phyloP scores from a whole-genome alignment of 331 rosid genomes.

The Malus hybrid region DNA sequence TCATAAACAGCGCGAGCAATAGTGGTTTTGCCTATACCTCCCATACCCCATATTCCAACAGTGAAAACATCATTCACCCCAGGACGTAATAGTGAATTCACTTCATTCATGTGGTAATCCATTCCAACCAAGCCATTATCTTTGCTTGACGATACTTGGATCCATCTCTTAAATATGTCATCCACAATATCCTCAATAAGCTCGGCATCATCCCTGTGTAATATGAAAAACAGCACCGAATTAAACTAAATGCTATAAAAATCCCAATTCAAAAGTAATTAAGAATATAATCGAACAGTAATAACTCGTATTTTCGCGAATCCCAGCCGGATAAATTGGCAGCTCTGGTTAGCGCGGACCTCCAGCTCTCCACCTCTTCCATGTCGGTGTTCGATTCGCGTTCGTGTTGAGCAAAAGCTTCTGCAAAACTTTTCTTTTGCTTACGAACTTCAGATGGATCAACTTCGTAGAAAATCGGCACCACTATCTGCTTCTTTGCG shows the following conservation, averaged over 20 bases:
- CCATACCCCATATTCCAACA: constrained; percentile 6
- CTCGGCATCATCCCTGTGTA: background rate
- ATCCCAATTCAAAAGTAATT: too few species aligned
- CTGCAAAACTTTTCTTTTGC: fast-evolving
- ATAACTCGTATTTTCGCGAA: too few species aligned
- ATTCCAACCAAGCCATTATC: background rate
- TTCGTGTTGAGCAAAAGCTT: too few species aligned
- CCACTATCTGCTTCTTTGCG: too few species aligned
- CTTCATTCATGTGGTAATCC: background rate
- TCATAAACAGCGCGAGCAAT: background rate
- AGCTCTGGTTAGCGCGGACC: too few species aligned
- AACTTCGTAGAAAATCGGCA: too few species aligned
- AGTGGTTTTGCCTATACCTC: constrained; percentile 4
- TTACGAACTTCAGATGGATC: too few species aligned
- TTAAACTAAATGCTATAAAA: too few species aligned
- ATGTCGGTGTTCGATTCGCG: fast-evolving
- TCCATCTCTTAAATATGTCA: background rate
- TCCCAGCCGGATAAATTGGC: too few species aligned
- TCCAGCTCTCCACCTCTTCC: too few species aligned
- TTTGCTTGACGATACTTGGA: background rate
- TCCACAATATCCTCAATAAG: background rate
- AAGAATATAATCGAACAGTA: too few species aligned
- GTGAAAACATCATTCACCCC: background rate
- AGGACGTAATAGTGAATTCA: background rate
- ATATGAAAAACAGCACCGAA: background rate